Conservation (phyloP, 1,284 basidiomycete genomes). For the Ceratobasidium sp. region DNA sequence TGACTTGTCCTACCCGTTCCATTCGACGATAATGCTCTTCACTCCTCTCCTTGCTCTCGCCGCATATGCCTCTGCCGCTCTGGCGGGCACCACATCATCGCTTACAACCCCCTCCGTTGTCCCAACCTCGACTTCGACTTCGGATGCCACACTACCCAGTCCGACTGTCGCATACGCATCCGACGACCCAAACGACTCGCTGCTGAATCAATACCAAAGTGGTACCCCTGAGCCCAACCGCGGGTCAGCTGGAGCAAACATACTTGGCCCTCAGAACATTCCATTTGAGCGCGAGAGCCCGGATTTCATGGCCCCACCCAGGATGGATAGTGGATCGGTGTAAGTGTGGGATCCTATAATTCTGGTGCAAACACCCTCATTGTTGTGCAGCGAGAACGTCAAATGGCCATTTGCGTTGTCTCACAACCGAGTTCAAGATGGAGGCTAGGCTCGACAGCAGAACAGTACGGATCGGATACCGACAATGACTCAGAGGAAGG, state of each 20-base stretch:
- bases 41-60: no score
- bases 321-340: conserved; percentile 68
- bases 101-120: no score
- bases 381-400: conserved; percentile 42
- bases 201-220: conserved; percentile 27
- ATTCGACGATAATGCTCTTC: no score
- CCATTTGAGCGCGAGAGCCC: conserved; percentile 62
- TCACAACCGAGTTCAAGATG: conserved; percentile 49
- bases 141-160: no score
- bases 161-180: conserved; percentile 40
- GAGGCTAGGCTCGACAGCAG: conserved; percentile 49
- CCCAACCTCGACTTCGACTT: not conserved
- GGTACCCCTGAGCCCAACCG: conserved; percentile 3
- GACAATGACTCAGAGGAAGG: not conserved
- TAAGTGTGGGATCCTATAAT: conserved; percentile 49
- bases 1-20: no score
- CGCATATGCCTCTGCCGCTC: no score
- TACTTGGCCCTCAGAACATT: conserved; percentile 60
- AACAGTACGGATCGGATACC: conserved; percentile 38
- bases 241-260: not conserved
- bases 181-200: conserved; percentile 39
- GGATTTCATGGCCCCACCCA: conserved; percentile 67
- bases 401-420: conserved; percentile 49
- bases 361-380: not conserved
- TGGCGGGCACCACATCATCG: no score